phyloP scores from a whole-genome alignment of 1,284 basidiomycete genomes.

The Sphagnurus paluster region DNA sequence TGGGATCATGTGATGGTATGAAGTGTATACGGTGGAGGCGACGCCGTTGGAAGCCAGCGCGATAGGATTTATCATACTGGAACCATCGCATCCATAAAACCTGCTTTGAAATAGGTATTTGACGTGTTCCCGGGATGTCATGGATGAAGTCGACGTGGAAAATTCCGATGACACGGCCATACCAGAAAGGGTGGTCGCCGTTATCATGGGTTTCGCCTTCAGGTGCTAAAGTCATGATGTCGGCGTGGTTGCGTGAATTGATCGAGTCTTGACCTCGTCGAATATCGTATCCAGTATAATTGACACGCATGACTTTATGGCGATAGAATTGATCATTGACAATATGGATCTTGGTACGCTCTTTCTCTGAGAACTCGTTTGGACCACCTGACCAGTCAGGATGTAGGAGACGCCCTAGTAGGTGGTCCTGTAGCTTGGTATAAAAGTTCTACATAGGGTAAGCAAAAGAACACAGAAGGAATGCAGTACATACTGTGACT shows the following conservation, averaged over 20 bases:
- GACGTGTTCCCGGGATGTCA: not conserved
- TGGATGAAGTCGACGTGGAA: conserved; percentile 22
- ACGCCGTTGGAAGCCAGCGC: conserved; percentile 14
- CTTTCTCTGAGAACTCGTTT: conserved; percentile 1
- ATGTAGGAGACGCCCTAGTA: conserved; percentile 3
- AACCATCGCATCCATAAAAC: conserved; percentile 37
- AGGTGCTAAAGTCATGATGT: conserved; percentile 13
- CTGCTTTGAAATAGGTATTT: conserved; percentile 22
- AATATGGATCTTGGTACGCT: conserved; percentile 3
- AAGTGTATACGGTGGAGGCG: conserved; percentile 27
- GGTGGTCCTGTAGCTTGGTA: conserved; percentile 18
- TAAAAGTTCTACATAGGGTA: conserved; percentile 14
- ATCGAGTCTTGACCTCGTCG: conserved; percentile 10
- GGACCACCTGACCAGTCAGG: conserved; percentile 8
- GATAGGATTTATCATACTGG: conserved; percentile 21
- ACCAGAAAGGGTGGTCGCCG: conserved; percentile 23
- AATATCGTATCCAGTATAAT: conserved; percentile 12
- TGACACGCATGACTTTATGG: conserved; percentile 11
- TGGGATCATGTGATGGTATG: conserved; percentile 11
- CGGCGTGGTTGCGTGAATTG: conserved; percentile 14
- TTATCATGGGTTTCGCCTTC: no score
- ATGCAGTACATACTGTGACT: no score
- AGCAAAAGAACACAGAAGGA: no score
- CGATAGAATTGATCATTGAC: conserved; percentile 7
- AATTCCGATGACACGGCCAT: conserved; percentile 18